Conservation (phyloP, 345 rosid genomes). For the Murraya paniculata region DNA sequence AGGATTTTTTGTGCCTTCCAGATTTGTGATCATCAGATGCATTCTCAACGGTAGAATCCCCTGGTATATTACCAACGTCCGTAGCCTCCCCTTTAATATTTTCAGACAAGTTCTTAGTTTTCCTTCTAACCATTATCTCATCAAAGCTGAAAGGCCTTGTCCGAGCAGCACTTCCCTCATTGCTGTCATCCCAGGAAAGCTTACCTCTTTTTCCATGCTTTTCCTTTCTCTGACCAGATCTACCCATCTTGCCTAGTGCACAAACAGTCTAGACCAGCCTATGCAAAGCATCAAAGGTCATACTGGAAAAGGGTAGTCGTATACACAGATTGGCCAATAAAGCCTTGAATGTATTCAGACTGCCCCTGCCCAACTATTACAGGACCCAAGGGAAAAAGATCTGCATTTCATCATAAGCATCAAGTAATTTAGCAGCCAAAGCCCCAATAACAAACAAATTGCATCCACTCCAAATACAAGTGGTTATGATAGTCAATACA, state of each 20-base stretch:
- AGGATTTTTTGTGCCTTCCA: slow-evolving; percentile 29
- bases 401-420: background rate
- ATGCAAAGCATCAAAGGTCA: background rate
- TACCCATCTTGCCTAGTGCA: slow-evolving; percentile 46
- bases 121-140: slow-evolving; percentile 74
- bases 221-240: slow-evolving; percentile 39
- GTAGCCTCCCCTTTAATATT: slow-evolving; percentile 28
- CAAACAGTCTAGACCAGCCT: background rate
- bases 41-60: slow-evolving; percentile 27
- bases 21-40: slow-evolving; percentile 30
- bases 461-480: background rate
- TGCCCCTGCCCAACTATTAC: background rate
- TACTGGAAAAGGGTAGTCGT: background rate
- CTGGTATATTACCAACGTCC: slow-evolving; percentile 23
- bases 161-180: slow-evolving; percentile 78
- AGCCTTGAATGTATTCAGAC: background rate
- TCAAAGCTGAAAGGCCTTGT: slow-evolving; percentile 80
- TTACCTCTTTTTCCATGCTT: slow-evolving; percentile 34
- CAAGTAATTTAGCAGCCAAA: background rate
- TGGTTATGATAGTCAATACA: background rate
- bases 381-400: background rate
- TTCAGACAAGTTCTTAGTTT: slow-evolving; percentile 44
- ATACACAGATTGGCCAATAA: background rate
- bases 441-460: background rate
- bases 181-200: slow-evolving; percentile 11